These are phyloP conservation scores for Aspergillus ochraceoroseus DNA, from an alignment of 2,329 filamentous ascomycete genomes.

Conservation along the genomic window DNA sequence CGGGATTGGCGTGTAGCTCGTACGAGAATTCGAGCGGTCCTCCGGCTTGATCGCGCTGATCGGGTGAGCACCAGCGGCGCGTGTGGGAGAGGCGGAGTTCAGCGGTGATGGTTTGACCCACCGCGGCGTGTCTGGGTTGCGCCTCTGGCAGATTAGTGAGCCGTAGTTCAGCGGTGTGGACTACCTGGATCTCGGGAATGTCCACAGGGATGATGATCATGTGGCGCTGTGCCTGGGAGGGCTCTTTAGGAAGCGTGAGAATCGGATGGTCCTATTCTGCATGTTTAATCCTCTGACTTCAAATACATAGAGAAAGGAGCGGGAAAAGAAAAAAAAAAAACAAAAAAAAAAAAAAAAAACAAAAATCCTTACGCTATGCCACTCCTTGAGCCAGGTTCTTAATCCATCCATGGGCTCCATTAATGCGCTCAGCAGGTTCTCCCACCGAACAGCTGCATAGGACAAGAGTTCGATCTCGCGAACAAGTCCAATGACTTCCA, in stretches of 20 bases:
- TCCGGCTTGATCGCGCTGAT: constrained; percentile 30
- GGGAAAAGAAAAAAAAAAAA: background rate
- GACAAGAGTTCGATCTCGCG: constrained; percentile 49
- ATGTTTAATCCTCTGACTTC: background rate
- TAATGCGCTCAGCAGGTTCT: constrained; percentile 49
- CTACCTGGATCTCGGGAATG: constrained; percentile 73
- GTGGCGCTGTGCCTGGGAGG: constrained; percentile 48
- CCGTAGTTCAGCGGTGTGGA: constrained; percentile 63
- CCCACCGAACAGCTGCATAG: constrained; percentile 53
- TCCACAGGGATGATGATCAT: constrained; percentile 90
- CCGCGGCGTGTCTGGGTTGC: constrained; percentile 37
- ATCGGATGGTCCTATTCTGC: constrained; percentile 37
- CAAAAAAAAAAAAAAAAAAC: constrained; percentile 5
- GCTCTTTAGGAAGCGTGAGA: constrained; percentile 31
- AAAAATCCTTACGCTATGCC: constrained; percentile 50
- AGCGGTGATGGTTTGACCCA: constrained; percentile 47
- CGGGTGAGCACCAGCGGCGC: constrained; percentile 48
- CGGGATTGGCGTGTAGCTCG: constrained; percentile 68
- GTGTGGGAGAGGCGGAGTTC: constrained; percentile 52
- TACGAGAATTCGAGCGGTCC: constrained; percentile 71
- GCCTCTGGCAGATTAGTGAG: constrained; percentile 29
- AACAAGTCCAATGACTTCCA: constrained; percentile 53
- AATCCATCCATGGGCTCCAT: constrained; percentile 45
- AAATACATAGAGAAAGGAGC: background rate
- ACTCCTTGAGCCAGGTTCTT: constrained; percentile 50